Percentiles rank a stretch among this genome's conserved stretches.
These are phyloP conservation scores for Phaffia rhodozyma DNA, from an alignment of 1,284 basidiomycete genomes.

Conservation along the genomic window DNA sequence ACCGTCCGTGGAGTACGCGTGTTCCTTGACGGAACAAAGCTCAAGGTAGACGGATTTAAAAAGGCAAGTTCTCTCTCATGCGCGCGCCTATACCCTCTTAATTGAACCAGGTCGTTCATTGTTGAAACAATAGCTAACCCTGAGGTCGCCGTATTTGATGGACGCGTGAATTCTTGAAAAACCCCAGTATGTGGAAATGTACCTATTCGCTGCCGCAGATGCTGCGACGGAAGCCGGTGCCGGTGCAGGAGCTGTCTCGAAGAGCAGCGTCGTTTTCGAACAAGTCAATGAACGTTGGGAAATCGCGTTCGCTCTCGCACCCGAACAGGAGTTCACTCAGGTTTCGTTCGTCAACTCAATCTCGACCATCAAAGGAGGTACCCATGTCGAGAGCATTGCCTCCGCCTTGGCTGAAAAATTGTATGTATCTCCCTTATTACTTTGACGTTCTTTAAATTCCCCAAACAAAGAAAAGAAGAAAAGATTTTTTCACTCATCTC, in stretches of 20 bases:
- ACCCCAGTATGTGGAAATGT: conserved; percentile 75
- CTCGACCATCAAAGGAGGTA: conserved; percentile 91
- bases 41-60: conserved; percentile 94
- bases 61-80: conserved; percentile 38
- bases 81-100: neutral
- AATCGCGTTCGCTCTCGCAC: conserved; percentile 86
- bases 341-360: conserved; percentile 99
- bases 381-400: conserved; percentile 77
- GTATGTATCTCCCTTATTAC: conserved; percentile 18
- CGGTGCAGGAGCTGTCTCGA: conserved; percentile 43
- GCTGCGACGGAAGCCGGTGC: conserved; percentile 50
- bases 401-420: conserved; percentile 82
- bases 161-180: neutral
- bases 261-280: conserved; percentile 75
- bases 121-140: neutral
- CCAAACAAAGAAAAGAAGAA: no score
- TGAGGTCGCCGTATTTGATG: neutral
- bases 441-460: neutral
- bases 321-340: conserved; percentile 73
- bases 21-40: conserved; percentile 76
- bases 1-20: conserved; percentile 91
- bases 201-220: conserved; percentile 57
- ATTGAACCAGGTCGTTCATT: neutral
- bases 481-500: neutral
- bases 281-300: conserved; percentile 77